Base-by-base conservation (phyloP, 495 filamentous ascomycete species). In the Podospora conica region DNA sequence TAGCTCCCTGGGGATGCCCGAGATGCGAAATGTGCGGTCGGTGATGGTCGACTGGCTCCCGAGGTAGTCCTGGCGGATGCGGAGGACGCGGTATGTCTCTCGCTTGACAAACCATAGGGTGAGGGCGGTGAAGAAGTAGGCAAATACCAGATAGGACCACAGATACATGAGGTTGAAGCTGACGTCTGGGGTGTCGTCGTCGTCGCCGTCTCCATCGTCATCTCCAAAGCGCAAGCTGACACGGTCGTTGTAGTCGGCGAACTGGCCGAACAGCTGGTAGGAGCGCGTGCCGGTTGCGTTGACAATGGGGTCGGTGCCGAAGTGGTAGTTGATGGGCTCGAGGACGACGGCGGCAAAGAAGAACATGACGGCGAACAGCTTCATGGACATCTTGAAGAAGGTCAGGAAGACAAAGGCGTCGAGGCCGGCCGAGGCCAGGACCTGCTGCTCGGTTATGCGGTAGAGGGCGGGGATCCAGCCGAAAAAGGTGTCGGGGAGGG, bases 391-490 rank as follows among this genome's bases (percentile, higher is more conserved):
- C 73, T 92, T 91, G 79, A 97, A 97, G 79, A 98, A 98, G 23
- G 87, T 86, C 12, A 99, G 82, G 70, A 98, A 97, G 68, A 97
- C 95, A 77, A 89, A 99, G 61, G 95, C 96, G 80, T 99, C 96
- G 56, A 99, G 81, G 0, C 96, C 96, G 12, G 93, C 93, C 28
- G 94, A 95, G 48, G 89, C 87, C 56, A 99, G 81, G 22, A 98
- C 86, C 75, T 98, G 88, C 71, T 96, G 85, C 55, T 98, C 93
- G 12, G 90, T 91, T 60, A 99, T 90, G 60, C 79, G 82, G 81
- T 94, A 95, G n/a, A 99, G 80, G 10, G 87, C 86, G 2, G 91
- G 88, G 31, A 98, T 95, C 96, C 96, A 99, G 72, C 93, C 95
- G 68, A 98, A 91, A 71, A 97, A 88, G 33, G 84, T 88, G 71